Percentiles rank a stretch among this genome's conserved stretches.
Evolutionary conservation across 1,284 basidiomycete species (phyloP).

Genomic region (Cutaneotrichosporon cutaneum): DNA sequence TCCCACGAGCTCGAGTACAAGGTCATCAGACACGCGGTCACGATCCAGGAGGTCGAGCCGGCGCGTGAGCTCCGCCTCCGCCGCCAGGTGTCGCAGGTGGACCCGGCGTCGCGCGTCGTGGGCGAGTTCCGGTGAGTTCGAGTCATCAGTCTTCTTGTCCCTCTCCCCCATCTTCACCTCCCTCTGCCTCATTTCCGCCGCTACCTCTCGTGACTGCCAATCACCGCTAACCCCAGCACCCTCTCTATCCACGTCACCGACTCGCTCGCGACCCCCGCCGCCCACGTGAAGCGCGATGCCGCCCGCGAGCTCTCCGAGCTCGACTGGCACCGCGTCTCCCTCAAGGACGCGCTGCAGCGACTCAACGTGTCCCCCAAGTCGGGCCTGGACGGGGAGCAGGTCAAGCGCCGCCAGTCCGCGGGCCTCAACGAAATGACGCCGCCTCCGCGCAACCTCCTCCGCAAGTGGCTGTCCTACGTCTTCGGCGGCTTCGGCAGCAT

Average conservation of each 20-base stretch:
- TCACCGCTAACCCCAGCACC: constrained; percentile 29
- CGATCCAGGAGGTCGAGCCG: constrained; percentile 28
- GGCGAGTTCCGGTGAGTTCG: constrained; percentile 44
- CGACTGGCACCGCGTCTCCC: constrained; percentile 60
- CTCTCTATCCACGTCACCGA: constrained; percentile 49
- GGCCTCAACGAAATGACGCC: constrained; percentile 54
- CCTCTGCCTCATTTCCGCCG: too few relatives aligned
- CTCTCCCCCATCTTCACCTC: too few relatives aligned
- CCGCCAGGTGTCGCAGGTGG: constrained; percentile 32
- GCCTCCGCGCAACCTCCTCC: constrained; percentile 47
- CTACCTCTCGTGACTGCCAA: too few relatives aligned
- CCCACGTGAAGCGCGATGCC: constrained; percentile 22
- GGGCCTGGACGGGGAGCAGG: constrained; percentile 60
- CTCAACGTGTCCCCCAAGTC: constrained; percentile 56
- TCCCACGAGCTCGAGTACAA: constrained; percentile 16
- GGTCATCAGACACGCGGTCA: constrained; percentile 26
- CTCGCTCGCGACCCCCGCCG: constrained; percentile 29
- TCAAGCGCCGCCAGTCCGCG: constrained; percentile 54
- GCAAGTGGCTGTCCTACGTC: constrained; percentile 55
- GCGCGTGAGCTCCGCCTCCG: constrained; percentile 28
- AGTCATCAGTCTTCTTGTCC: too few relatives aligned
- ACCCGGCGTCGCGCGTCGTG: constrained; percentile 35
- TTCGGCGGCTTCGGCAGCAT: constrained; percentile 62
- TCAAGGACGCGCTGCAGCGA: constrained; percentile 57
- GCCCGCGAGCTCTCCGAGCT: constrained; percentile 49